Conservation (phyloP, 345 rosid species). For the Rhodomyrtus tomentosa region DNA sequence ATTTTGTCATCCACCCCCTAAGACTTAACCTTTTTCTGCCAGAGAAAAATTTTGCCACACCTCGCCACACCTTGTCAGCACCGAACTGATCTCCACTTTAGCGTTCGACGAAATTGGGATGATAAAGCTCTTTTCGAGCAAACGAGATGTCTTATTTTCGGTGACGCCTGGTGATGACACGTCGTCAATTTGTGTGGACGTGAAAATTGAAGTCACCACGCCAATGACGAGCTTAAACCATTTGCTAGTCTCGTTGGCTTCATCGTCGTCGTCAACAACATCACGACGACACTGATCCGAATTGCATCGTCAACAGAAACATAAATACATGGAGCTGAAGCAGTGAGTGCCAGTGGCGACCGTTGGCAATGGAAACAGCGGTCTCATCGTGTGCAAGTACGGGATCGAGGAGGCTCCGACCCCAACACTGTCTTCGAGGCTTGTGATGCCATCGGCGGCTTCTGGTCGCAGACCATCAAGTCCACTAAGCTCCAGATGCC, state of each 20-base stretch:
- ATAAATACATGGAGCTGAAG: background rate
- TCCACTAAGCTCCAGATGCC: conserved; percentile 25
- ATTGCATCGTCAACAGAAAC: background rate
- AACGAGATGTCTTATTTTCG: background rate
- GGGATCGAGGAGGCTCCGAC: conserved; percentile 14
- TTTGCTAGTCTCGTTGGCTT: background rate
- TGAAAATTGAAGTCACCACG: background rate
- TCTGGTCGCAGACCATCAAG: conserved; percentile 17
- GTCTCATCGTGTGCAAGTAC: conserved; percentile 20
- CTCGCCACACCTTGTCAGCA: background rate
- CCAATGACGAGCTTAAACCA: background rate
- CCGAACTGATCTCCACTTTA: background rate
- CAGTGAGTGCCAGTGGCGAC: conserved; percentile 8
- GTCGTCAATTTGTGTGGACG: background rate
- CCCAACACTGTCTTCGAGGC: conserved; percentile 15
- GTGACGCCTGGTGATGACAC: background rate
- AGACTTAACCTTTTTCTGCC: background rate
- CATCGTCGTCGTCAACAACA: background rate
- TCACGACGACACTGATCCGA: background rate
- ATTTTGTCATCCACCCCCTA: too few relatives aligned
- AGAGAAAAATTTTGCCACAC: background rate
- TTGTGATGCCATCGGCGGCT: conserved; percentile 10
- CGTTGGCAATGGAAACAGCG: conserved; percentile 29
- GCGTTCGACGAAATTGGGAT: background rate
- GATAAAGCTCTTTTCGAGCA: background rate